These are phyloP conservation scores for Euphorbia lathyris DNA, from an alignment of 345 rosid genomes.

Conservation along the genomic window DNA sequence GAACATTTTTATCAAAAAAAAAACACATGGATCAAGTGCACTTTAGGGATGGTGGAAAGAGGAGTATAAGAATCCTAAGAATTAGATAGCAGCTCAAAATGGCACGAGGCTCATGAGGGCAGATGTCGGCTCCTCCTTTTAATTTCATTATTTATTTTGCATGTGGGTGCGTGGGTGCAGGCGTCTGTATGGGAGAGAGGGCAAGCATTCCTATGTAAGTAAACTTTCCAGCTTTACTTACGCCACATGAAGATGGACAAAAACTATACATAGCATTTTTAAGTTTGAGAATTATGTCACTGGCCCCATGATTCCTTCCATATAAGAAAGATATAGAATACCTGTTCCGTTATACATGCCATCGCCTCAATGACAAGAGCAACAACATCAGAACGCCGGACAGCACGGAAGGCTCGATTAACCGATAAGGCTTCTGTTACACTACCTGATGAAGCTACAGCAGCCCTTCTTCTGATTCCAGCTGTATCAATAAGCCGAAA, in stretches of 20 bases:
- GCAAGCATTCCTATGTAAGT: neutral
- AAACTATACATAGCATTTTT: neutral
- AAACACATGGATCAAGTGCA: neutral
- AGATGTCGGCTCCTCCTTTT: neutral
- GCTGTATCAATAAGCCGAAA: constrained; percentile 93
- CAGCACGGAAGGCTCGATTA: constrained; percentile 87
- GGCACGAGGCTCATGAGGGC: neutral
- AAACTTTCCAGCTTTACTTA: neutral
- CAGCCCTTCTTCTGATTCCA: constrained; percentile 90
- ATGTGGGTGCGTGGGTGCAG: neutral
- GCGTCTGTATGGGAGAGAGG: neutral
- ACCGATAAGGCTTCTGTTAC: constrained; percentile 88
- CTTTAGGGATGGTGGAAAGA: neutral
- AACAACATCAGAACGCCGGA: constrained; percentile 92
- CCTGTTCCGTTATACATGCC: constrained; percentile 98
- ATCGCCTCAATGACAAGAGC: constrained; percentile 95
- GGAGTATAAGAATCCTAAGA: neutral
- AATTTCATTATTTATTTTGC: neutral
- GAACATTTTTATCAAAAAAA: too few species aligned
- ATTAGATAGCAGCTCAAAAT: neutral
- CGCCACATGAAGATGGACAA: neutral
- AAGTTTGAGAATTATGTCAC: neutral
- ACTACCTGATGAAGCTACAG: constrained; percentile 87
- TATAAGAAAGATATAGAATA: constrained; percentile 24
- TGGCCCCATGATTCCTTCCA: neutral